Conservation (phyloP, 73 alveolate species). For the Tetrahymena borealis region DNA sequence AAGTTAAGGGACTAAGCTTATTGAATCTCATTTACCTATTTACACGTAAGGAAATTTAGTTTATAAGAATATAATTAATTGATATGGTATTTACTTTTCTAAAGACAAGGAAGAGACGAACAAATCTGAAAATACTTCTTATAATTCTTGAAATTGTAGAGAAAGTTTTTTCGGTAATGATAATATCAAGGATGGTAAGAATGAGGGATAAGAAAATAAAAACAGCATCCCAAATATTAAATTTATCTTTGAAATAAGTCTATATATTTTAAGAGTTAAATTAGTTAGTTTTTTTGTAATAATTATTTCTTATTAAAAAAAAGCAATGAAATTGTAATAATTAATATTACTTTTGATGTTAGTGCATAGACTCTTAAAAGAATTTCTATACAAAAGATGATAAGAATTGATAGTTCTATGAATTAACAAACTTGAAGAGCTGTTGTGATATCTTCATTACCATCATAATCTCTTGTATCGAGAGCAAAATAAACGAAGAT, state of each 20-base stretch:
- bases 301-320: background rate
- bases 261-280: too few relatives aligned
- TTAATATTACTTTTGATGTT: background rate
- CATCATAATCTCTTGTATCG: background rate
- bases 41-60: background rate
- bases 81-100: slow-evolving; percentile 3
- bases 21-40: slow-evolving; percentile 16
- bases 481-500: background rate
- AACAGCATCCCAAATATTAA: slow-evolving; percentile 17
- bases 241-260: slow-evolving; percentile 12
- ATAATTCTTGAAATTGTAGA: slow-evolving; percentile 7
- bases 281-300: background rate
- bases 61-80: background rate
- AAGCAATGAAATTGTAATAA: background rate
- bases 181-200: slow-evolving; percentile 14
- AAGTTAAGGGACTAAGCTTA: background rate
- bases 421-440: background rate
- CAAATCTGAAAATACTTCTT: slow-evolving; percentile 37
- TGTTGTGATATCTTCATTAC: background rate
- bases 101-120: slow-evolving; percentile 28
- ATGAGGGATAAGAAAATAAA: slow-evolving; percentile 12
- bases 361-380: background rate
- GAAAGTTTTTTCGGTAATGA: background rate
- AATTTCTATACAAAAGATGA: background rate
- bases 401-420: background rate